phyloP scores from a whole-genome alignment of 2,329 filamentous ascomycete genomes.

The Ceratocystis papillata region DNA sequence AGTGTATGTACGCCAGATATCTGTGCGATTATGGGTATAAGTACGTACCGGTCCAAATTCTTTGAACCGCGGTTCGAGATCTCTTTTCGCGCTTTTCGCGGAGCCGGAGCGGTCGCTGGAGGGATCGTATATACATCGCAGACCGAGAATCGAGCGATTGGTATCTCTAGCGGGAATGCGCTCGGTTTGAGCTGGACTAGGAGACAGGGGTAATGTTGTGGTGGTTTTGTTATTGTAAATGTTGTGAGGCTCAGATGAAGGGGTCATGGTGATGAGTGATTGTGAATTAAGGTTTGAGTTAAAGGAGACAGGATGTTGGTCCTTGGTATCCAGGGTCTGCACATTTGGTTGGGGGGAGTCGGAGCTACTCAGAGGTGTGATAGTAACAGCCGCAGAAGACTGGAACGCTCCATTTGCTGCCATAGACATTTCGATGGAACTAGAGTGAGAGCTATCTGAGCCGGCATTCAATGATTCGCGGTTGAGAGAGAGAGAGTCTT shows the following conservation, averaged over 20 bases:
- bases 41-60: slow-evolving; percentile 58
- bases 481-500: slow-evolving; percentile 44
- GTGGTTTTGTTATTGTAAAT: slow-evolving; percentile 25
- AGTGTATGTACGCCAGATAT: slow-evolving; percentile 21
- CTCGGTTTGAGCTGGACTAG: slow-evolving; percentile 28
- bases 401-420: slow-evolving; percentile 9
- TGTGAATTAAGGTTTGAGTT: slow-evolving; percentile 30
- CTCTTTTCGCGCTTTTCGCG: slow-evolving; percentile 44
- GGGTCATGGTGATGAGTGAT: slow-evolving; percentile 3
- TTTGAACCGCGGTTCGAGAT: slow-evolving; percentile 50
- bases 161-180: slow-evolving; percentile 49
- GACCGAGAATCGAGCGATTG: slow-evolving; percentile 42
- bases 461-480: slow-evolving; percentile 61
- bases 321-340: neutral
- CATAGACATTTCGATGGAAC: slow-evolving; percentile 35
- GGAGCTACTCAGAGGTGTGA: slow-evolving; percentile 43
- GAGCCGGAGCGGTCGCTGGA: slow-evolving; percentile 40
- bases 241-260: slow-evolving; percentile 26
- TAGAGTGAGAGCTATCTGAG: slow-evolving; percentile 61
- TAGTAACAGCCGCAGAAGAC: slow-evolving; percentile 35
- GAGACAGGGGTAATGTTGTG: slow-evolving; percentile 26
- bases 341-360: slow-evolving; percentile 36
- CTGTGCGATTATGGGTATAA: slow-evolving; percentile 33
- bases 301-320: slow-evolving; percentile 24
- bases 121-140: slow-evolving; percentile 52